A percentile compares a stretch with the other conserved stretches of the same genome.
These are phyloP conservation scores for Aureobasidium sp. DNA, from an alignment of 2,329 filamentous ascomycete genomes.

Conservation along the genomic window DNA sequence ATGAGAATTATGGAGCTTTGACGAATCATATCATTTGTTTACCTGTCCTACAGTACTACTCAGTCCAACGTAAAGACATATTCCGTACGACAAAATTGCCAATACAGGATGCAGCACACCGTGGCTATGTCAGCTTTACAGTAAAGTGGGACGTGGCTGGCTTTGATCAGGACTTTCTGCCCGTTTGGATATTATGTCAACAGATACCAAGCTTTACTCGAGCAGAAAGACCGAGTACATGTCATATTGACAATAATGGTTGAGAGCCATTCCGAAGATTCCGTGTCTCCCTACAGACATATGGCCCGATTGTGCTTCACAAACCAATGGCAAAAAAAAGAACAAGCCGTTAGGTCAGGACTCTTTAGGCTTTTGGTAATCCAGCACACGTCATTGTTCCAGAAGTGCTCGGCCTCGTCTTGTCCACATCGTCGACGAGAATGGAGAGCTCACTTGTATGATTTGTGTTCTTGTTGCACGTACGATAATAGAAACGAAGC, in stretches of 20 bases:
- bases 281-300: background rate
- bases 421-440: conserved; percentile 1
- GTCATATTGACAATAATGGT: background rate
- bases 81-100: background rate
- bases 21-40: background rate
- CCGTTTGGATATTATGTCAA: conserved; percentile 4
- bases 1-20: background rate
- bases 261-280: background rate
- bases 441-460: background rate
- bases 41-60: background rate
- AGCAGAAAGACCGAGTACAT: conserved; percentile 3
- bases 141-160: conserved; percentile 6
- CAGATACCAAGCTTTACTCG: background rate
- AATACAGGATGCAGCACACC: background rate
- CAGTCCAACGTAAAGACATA: background rate
- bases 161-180: background rate
- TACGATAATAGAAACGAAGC: background rate
- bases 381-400: conserved; percentile 1
- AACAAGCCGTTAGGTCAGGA: conserved; percentile 1
- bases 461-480: conserved; percentile 9
- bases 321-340: background rate
- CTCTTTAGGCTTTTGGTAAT: background rate
- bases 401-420: too few relatives aligned
- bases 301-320: background rate
- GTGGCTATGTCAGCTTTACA: background rate